These are phyloP conservation scores for Eutrema japonicum DNA, from an alignment of 345 rosid species.

Conservation along the genomic window DNA sequence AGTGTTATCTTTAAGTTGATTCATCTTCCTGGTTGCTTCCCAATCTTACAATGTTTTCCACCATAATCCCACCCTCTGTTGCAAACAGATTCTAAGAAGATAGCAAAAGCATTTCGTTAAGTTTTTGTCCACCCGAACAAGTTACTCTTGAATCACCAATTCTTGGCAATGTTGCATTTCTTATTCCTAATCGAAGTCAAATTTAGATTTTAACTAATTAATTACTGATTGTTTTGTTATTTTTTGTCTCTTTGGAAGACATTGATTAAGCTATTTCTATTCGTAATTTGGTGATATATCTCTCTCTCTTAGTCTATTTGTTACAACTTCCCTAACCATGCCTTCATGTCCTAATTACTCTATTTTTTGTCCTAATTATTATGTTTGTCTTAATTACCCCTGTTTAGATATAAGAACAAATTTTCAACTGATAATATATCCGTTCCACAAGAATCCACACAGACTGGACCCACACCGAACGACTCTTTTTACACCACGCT, in stretches of 20 bases:
- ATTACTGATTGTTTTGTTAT: not conserved
- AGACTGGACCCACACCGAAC: too few relatives aligned
- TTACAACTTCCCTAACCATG: not conserved
- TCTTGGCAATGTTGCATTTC: not conserved
- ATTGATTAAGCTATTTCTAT: not conserved
- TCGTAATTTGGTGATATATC: not conserved
- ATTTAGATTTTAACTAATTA: not conserved
- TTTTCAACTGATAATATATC: too few relatives aligned
- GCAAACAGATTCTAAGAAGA: conserved; percentile 21
- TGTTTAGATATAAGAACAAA: too few relatives aligned
- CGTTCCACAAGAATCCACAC: too few relatives aligned
- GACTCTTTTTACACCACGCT: too few relatives aligned
- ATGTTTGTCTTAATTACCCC: not conserved
- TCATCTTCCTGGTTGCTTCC: not conserved
- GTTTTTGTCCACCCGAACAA: not conserved
- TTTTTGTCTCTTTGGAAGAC: not conserved
- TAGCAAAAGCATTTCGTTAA: too few relatives aligned
- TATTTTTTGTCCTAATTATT: not conserved
- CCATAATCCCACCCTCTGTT: not conserved
- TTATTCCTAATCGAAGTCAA: not conserved
- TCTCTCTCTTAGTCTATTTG: not conserved
- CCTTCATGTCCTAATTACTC: not conserved
- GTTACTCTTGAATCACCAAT: not conserved
- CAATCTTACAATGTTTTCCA: not conserved
- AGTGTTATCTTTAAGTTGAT: not conserved